These are phyloP conservation scores for Hanseniaspora mollemarum DNA, from an alignment of 805 yeast genomes.

Conservation along the genomic window DNA sequence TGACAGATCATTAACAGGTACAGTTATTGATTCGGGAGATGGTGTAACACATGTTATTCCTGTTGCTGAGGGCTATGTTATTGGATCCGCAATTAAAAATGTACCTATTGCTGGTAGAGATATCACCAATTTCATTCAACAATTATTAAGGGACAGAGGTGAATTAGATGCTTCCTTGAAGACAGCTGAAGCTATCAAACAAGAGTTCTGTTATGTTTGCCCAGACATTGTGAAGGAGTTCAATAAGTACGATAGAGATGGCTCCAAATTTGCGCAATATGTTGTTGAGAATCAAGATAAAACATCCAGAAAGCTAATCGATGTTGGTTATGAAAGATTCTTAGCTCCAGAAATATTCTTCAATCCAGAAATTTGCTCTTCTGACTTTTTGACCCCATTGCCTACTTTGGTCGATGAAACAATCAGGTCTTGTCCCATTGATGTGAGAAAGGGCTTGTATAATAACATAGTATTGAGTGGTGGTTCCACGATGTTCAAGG, in stretches of 20 bases:
- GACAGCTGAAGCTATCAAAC: constrained; percentile 95
- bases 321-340: constrained; percentile 94
- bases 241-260: constrained; percentile 84
- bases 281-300: constrained; percentile 66
- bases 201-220: constrained; percentile 91
- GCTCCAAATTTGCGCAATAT: constrained; percentile 87
- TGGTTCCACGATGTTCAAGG: constrained; percentile 97
- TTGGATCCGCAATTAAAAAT: constrained; percentile 93
- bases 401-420: constrained; percentile 95
- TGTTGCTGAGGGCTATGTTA: constrained; percentile 97
- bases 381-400: constrained; percentile 89
- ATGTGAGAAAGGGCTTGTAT: constrained; percentile 92
- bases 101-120: constrained; percentile 99
- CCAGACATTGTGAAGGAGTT: constrained; percentile 97
- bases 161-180: constrained; percentile 85
- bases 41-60: constrained; percentile 99
- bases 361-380: constrained; percentile 92
- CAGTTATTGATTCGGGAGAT: constrained; percentile 96
- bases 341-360: constrained; percentile 98
- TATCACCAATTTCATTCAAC: constrained; percentile 86
- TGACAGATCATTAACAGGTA: constrained; percentile 93
- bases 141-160: constrained; percentile 89
- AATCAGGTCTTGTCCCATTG: constrained; percentile 90
- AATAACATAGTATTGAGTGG: constrained; percentile 92
- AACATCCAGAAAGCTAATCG: constrained; percentile 58